phyloP scores from a whole-genome alignment of 1,284 basidiomycete species.

The Fomitiporia mediterranea region DNA sequence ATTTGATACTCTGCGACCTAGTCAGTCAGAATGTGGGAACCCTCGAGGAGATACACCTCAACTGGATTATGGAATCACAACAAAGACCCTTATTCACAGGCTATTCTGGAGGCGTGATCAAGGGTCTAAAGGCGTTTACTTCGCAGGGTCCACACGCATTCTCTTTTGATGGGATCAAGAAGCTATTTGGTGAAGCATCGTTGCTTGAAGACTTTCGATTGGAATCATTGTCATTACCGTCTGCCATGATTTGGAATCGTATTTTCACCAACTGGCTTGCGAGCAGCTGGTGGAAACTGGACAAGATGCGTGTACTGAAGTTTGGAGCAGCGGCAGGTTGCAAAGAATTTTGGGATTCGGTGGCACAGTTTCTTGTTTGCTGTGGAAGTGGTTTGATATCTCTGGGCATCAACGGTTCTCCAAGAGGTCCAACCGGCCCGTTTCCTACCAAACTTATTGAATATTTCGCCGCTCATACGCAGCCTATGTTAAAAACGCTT shows the following conservation, averaged over 20 bases:
- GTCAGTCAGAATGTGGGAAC: constrained; percentile 5
- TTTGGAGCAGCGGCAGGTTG: constrained; percentile 11
- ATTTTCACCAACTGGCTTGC: neutral
- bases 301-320: neutral
- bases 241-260: constrained; percentile 7
- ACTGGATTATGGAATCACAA: constrained; percentile 11
- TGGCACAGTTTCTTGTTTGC: constrained; percentile 8
- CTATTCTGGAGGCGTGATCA: constrained; percentile 3
- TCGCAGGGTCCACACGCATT: constrained; percentile 1
- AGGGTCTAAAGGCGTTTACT: constrained; percentile 4
- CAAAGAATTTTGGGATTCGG: constrained; percentile 13
- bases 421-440: constrained; percentile 7
- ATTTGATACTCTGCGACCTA: constrained; percentile 2
- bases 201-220: constrained; percentile 8
- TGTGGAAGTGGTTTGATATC: constrained; percentile 4
- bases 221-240: constrained; percentile 12
- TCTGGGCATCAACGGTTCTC: constrained; percentile 12
- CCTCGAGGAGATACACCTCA: constrained; percentile 14
- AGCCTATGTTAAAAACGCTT: neutral
- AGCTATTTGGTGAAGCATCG: constrained; percentile 4
- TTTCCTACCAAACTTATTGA: constrained; percentile 10
- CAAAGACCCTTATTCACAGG: constrained; percentile 7
- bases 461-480: neutral
- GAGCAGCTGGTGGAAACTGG: neutral
- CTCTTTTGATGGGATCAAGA: constrained; percentile 1